These are phyloP conservation scores for Cucurbita argyrosperma DNA, from an alignment of 306 rosid genomes.

Conservation along the genomic window DNA sequence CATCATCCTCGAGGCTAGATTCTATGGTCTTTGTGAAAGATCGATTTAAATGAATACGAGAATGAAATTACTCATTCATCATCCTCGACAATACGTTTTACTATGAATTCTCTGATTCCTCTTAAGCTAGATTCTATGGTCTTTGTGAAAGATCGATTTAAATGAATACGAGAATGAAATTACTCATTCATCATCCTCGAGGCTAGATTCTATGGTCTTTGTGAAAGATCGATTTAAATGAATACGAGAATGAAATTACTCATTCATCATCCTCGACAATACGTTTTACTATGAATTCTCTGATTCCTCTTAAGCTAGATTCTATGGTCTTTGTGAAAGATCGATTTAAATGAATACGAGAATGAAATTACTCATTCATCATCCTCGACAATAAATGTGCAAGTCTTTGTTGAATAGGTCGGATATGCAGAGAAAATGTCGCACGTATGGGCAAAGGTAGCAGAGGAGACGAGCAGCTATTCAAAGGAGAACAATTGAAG, in stretches of 20 bases:
- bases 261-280: too few relatives aligned
- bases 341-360: not conserved
- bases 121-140: too few relatives aligned
- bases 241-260: too few relatives aligned
- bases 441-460: slow-evolving; percentile 77
- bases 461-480: slow-evolving; percentile 62
- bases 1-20: not conserved
- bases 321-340: not conserved
- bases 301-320: not conserved
- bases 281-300: not conserved
- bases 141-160: too few relatives aligned
- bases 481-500: slow-evolving; percentile 42
- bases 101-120: too few relatives aligned
- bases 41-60: not conserved
- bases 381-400: not conserved
- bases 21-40: too few relatives aligned
- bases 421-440: slow-evolving; percentile 92
- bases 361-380: not conserved
- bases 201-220: too few relatives aligned
- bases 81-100: not conserved
- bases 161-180: too few relatives aligned
- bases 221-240: too few relatives aligned
- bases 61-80: not conserved
- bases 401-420: slow-evolving; percentile 25
- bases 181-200: too few relatives aligned